Percentiles rank a stretch among this genome's conserved stretches.
These are phyloP conservation scores for Boletus smithii DNA, from an alignment of 1,284 basidiomycete genomes.

Conservation along the genomic window DNA sequence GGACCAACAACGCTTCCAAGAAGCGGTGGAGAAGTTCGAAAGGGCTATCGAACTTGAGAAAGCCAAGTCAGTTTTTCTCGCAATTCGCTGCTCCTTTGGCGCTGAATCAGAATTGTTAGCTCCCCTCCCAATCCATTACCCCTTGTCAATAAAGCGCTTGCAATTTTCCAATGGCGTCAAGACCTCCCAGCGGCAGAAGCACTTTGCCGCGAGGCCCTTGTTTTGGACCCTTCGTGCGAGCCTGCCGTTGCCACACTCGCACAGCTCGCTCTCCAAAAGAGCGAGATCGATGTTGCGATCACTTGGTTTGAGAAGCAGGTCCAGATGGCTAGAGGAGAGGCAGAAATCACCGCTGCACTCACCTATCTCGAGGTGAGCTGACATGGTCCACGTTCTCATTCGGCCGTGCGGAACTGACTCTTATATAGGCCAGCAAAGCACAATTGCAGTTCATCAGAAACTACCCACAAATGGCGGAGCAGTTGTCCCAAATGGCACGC, in stretches of 20 bases:
- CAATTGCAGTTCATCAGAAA: slow-evolving; percentile 79
- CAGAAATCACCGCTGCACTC: slow-evolving; percentile 85
- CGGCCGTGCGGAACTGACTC: slow-evolving; percentile 3
- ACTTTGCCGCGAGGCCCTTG: slow-evolving; percentile 85
- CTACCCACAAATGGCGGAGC: slow-evolving; percentile 79
- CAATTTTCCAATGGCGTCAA: slow-evolving; percentile 95
- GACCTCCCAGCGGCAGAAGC: slow-evolving; percentile 81
- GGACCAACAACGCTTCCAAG: slow-evolving; percentile 88
- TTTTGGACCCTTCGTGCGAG: slow-evolving; percentile 91
- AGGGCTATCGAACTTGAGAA: slow-evolving; percentile 88
- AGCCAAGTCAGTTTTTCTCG: slow-evolving; percentile 49
- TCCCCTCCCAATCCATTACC: slow-evolving; percentile 83
- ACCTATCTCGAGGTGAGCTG: slow-evolving; percentile 76
- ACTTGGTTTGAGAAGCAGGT: slow-evolving; percentile 85
- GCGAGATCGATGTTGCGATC: slow-evolving; percentile 84
- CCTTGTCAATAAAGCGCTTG: slow-evolving; percentile 96
- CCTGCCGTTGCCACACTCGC: slow-evolving; percentile 95
- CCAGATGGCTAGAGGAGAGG: slow-evolving; percentile 87
- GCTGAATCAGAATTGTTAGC: slow-evolving; percentile 31
- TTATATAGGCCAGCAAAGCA: slow-evolving; percentile 66
- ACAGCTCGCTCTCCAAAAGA: slow-evolving; percentile 90
- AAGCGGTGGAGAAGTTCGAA: slow-evolving; percentile 96
- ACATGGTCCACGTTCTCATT: slow-evolving; percentile 3
- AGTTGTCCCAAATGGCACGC: slow-evolving; percentile 55
- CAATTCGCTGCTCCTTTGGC: neutral